These are phyloP conservation scores for Dovyalis caffra DNA, from an alignment of 345 rosid genomes.

Conservation along the genomic window DNA sequence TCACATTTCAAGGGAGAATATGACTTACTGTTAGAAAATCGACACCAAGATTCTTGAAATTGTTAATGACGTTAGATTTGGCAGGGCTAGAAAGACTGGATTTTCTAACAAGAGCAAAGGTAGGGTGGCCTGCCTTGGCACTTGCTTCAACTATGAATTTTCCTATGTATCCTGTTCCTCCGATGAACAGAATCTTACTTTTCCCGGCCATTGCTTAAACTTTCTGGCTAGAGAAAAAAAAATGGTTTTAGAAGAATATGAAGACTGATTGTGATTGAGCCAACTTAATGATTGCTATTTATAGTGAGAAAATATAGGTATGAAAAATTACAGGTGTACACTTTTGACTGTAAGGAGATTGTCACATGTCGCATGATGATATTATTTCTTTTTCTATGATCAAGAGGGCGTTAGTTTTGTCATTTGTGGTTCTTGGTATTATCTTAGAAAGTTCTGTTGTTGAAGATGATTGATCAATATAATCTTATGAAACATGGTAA, in stretches of 20 bases:
- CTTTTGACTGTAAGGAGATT: too few relatives aligned
- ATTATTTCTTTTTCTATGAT: too few relatives aligned
- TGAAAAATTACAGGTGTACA: too few relatives aligned
- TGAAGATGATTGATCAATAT: too few relatives aligned
- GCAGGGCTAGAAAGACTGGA: constrained; percentile 11
- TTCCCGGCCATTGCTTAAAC: not conserved
- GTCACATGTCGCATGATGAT: too few relatives aligned
- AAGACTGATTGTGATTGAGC: not conserved
- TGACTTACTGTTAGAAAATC: constrained; percentile 3
- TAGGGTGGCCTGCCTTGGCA: constrained; percentile 22
- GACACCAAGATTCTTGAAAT: constrained; percentile 16
- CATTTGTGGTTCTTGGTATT: too few relatives aligned
- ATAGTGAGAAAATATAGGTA: too few relatives aligned
- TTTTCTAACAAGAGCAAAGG: constrained; percentile 9
- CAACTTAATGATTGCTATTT: too few relatives aligned
- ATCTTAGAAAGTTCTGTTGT: too few relatives aligned
- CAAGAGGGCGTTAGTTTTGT: too few relatives aligned
- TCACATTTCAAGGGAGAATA: not conserved
- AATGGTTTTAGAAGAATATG: not conserved
- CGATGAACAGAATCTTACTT: constrained; percentile 26
- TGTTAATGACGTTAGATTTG: not conserved
- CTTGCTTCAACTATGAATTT: constrained; percentile 16
- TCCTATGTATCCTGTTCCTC: constrained; percentile 24
- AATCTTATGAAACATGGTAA: too few relatives aligned
- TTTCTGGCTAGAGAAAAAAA: not conserved